phyloP scores from a whole-genome alignment of 495 filamentous ascomycete genomes.

The Neohortaea acidophila region DNA sequence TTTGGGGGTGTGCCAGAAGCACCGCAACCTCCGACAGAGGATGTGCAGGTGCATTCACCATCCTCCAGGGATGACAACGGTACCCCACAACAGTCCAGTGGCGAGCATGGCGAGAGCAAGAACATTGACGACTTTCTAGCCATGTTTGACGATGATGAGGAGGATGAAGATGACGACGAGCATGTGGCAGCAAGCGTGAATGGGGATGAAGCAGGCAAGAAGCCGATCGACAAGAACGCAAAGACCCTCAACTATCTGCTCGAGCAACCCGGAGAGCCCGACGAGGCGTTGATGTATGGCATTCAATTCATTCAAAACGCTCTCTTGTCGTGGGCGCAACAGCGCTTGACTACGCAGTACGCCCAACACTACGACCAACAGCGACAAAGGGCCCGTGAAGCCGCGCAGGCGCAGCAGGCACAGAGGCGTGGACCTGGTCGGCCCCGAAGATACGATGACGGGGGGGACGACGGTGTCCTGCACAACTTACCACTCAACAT shows the following conservation, averaged over 20 bases:
- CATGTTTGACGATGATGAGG: conserved; percentile 4
- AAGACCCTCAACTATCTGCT: conserved; percentile 4
- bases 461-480: background rate
- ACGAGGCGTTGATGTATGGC: conserved; percentile 12
- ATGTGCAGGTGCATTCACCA: too few relatives aligned
- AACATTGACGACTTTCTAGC: conserved; percentile 6
- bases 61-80: background rate
- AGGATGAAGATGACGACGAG: conserved; percentile 1
- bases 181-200: background rate
- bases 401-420: background rate
- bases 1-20: conserved; percentile 2
- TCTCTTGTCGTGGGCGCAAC: conserved; percentile 12
- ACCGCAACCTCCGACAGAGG: background rate
- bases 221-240: background rate
- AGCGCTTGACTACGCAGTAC: background rate
- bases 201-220: background rate
- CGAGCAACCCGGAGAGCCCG: background rate
- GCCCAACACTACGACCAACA: background rate
- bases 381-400: background rate
- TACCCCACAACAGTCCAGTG: too few relatives aligned
- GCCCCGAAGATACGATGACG: conserved; percentile 9
- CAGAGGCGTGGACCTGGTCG: conserved; percentile 5
- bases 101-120: too few relatives aligned
- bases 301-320: conserved; percentile 19
- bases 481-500: background rate